Conservation (phyloP, 257 asterid species). For the Gentiana macrophylla region DNA sequence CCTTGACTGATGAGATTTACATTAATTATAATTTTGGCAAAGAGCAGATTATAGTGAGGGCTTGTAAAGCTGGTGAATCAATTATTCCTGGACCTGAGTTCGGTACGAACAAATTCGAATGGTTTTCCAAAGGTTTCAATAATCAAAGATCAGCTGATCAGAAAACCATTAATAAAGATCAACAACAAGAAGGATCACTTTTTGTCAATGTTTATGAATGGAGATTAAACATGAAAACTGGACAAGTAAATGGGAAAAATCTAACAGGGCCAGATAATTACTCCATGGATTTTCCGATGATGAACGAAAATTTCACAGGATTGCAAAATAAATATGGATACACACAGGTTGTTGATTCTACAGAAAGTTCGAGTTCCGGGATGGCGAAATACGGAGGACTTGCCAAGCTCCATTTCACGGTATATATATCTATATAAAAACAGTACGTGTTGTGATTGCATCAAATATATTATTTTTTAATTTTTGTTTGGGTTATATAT, state of each 20-base stretch:
- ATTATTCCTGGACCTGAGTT: slow-evolving; percentile 53
- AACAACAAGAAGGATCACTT: slow-evolving; percentile 11
- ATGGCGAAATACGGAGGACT: slow-evolving; percentile 48
- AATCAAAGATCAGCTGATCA: slow-evolving; percentile 7
- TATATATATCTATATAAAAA: neutral
- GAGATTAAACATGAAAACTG: slow-evolving; percentile 38
- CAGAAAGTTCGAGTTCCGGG: slow-evolving; percentile 35
- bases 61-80: slow-evolving; percentile 35
- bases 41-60: slow-evolving; percentile 37
- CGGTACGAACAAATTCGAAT: slow-evolving; percentile 33
- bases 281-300: slow-evolving; percentile 54
- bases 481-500: neutral
- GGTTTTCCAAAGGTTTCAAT: slow-evolving; percentile 37
- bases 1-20: neutral
- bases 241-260: slow-evolving; percentile 34
- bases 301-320: slow-evolving; percentile 33
- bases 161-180: slow-evolving; percentile 4
- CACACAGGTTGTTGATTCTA: slow-evolving; percentile 27
- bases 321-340: slow-evolving; percentile 32
- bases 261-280: slow-evolving; percentile 25
- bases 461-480: no score
- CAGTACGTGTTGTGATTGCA: no score
- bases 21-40: no score
- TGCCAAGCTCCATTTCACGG: slow-evolving; percentile 37
- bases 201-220: slow-evolving; percentile 38